Conservation (phyloP, 345 rosid species). For the Populus ilicifolia region DNA sequence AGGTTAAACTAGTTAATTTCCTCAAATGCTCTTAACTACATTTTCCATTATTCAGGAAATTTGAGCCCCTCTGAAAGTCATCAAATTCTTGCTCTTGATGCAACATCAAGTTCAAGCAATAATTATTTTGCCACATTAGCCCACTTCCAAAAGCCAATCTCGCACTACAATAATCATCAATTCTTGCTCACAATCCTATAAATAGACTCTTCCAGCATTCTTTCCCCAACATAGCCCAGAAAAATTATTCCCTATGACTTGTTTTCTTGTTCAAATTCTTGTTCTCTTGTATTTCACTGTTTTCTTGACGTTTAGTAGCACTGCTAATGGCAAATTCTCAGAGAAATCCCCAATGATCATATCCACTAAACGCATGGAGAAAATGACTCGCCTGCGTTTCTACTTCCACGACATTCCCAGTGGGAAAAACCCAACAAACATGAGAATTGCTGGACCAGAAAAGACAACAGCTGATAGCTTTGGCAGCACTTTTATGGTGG, state of each 20-base stretch:
- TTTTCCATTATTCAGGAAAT: background rate
- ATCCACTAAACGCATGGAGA: conserved; percentile 2
- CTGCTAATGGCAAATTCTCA: conserved; percentile 5
- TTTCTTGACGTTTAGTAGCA: conserved; percentile 4
- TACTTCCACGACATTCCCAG: conserved; percentile 7
- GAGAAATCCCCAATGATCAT: conserved; percentile 11
- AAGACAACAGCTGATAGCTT: background rate
- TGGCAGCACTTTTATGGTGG: conserved; percentile 25
- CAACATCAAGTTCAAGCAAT: background rate
- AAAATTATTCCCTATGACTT: background rate
- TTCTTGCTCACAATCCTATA: background rate
- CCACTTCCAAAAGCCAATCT: background rate
- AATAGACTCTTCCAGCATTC: background rate
- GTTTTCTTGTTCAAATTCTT: conserved; percentile 3
- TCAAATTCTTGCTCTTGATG: background rate
- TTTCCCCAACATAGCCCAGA: background rate
- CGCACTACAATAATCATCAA: background rate
- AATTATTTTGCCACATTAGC: background rate
- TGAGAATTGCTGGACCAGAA: conserved; percentile 2
- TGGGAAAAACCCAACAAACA: conserved; percentile 6
- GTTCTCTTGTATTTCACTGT: background rate
- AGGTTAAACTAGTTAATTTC: background rate
- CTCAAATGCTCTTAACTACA: background rate
- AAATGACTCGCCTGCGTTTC: conserved; percentile 18
- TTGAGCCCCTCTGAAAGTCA: background rate